These are phyloP conservation scores for Chloranthus sessilifolius DNA, from an alignment of 164 flowering plant genomes.

Conservation along the genomic window DNA sequence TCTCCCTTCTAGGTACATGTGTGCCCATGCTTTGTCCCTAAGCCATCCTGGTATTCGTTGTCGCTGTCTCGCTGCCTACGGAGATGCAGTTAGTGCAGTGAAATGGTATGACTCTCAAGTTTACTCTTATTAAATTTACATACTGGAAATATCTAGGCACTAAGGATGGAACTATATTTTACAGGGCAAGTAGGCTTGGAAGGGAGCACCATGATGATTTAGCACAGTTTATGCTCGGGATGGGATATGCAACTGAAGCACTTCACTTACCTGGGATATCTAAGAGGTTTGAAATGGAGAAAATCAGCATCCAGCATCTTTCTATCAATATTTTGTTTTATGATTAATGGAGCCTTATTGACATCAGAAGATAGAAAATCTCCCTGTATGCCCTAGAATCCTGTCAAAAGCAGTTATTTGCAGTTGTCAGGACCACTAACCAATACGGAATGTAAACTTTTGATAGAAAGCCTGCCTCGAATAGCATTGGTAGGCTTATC, in stretches of 20 bases:
- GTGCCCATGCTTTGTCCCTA: slow-evolving; percentile 89
- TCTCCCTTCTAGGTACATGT: slow-evolving; percentile 73
- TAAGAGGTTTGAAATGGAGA: slow-evolving; percentile 52
- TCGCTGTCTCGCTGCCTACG: slow-evolving; percentile 99
- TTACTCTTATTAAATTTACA: not conserved
- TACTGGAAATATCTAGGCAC: not conserved
- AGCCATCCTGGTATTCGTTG: slow-evolving; percentile 99
- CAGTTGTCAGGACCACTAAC: not conserved
- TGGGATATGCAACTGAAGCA: slow-evolving; percentile 99
- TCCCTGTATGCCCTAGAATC: too few relatives aligned
- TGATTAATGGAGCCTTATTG: not conserved
- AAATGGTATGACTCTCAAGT: slow-evolving; percentile 49
- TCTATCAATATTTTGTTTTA: not conserved
- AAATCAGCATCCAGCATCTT: not conserved
- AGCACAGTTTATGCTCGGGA: slow-evolving; percentile 96
- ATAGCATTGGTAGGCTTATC: too few relatives aligned
- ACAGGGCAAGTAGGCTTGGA: slow-evolving; percentile 98
- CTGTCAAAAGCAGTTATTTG: too few relatives aligned
- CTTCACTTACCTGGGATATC: slow-evolving; percentile 99
- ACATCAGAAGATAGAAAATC: too few relatives aligned
- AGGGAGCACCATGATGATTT: slow-evolving; percentile 99
- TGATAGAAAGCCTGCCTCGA: too few relatives aligned
- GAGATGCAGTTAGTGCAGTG: slow-evolving; percentile 99
- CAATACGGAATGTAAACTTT: too few relatives aligned
- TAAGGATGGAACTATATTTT: slow-evolving; percentile 9